Base-by-base conservation (phyloP, 345 rosid genomes). In the Hibiscus mutabilis region DNA sequence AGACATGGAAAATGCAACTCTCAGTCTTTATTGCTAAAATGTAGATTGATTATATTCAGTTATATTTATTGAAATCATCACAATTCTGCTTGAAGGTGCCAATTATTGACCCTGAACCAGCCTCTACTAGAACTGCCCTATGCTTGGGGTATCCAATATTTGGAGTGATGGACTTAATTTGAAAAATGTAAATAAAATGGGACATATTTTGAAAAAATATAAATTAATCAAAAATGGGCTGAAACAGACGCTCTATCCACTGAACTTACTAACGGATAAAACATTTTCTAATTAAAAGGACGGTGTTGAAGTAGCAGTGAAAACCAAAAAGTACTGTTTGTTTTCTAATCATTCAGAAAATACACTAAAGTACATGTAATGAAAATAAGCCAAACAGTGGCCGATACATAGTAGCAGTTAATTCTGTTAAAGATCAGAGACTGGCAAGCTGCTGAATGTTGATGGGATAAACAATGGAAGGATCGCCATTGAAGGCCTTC, bases 201-300 rank as follows among this genome's bases (percentile, higher is more conserved):
- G n/a, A n/a, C n/a, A n/a, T n/a, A n/a, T n/a, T n/a, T n/a, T n/a
- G n/a, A n/a, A n/a, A n/a, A n/a, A n/a, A n/a, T n/a, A n/a, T n/a
- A n/a, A n/a, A n/a, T n/a, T n/a, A n/a, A n/a, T n/a, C n/a, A n/a
- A n/a, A n/a, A n/a, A n/a, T n/a, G n/a, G n/a, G n/a, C n/a, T n/a
- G n/a, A n/a, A n/a, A 90, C 96, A 87, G 94, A 89, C 94, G 91
- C 96, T 90, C 96, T 90, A 90, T 90, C 94, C 97, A 89, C 91
- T 89, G 96, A 95, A 91, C n/a, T n/a, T n/a, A n/a, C n/a, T n/a
- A n/a, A n/a, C n/a, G n/a, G n/a, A n/a, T n/a, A n/a, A n/a, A n/a
- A n/a, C n/a, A n/a, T n/a, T n/a, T n/a, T n/a, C n/a, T n/a, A n/a
- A n/a, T n/a, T 40, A 40, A 10, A 40, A 10, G 9, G 44, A 2